These are phyloP conservation scores for Magnaporthiopsis poae DNA, from an alignment of 2,329 filamentous ascomycete species.

Conservation along the genomic window DNA sequence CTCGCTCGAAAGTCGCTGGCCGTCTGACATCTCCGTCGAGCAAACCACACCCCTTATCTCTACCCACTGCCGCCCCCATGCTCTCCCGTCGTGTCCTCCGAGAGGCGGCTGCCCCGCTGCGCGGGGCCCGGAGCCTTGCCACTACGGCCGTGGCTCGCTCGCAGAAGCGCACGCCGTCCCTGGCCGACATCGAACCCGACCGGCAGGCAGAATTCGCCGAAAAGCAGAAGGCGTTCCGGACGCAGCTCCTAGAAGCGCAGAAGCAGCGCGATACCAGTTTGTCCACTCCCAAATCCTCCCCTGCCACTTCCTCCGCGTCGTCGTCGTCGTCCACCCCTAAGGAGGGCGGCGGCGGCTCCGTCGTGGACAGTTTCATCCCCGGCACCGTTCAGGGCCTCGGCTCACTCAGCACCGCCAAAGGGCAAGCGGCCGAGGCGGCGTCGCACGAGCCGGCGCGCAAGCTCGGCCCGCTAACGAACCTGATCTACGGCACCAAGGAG, in stretches of 20 bases:
- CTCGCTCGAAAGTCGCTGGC: not conserved
- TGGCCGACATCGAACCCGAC: constrained; percentile 72
- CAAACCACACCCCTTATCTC: constrained; percentile 18
- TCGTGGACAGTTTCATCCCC: constrained; percentile 4
- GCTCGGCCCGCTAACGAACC: constrained; percentile 64
- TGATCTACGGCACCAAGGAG: constrained; percentile 96
- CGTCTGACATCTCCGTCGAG: not conserved
- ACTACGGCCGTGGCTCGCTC: constrained; percentile 35
- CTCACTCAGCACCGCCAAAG: constrained; percentile 53
- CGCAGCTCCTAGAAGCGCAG: constrained; percentile 65
- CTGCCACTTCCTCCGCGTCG: constrained; percentile 15
- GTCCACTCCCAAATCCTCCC: constrained; percentile 38
- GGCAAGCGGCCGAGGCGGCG: constrained; percentile 47
- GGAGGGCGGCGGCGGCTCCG: constrained; percentile 19
- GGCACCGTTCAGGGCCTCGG: constrained; percentile 38
- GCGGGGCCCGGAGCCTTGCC: constrained; percentile 46
- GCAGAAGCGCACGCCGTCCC: constrained; percentile 52
- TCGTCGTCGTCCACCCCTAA: constrained; percentile 30
- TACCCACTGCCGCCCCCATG: constrained; percentile 27
- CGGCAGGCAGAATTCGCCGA: constrained; percentile 66
- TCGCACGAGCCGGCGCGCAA: constrained; percentile 53
- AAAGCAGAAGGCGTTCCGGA: constrained; percentile 79
- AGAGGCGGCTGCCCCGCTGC: constrained; percentile 33
- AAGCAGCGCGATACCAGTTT: constrained; percentile 81
- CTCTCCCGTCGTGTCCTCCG: constrained; percentile 42